phyloP scores from a whole-genome alignment of 2,329 filamentous ascomycete species.

The Tympanopsis confertula region DNA sequence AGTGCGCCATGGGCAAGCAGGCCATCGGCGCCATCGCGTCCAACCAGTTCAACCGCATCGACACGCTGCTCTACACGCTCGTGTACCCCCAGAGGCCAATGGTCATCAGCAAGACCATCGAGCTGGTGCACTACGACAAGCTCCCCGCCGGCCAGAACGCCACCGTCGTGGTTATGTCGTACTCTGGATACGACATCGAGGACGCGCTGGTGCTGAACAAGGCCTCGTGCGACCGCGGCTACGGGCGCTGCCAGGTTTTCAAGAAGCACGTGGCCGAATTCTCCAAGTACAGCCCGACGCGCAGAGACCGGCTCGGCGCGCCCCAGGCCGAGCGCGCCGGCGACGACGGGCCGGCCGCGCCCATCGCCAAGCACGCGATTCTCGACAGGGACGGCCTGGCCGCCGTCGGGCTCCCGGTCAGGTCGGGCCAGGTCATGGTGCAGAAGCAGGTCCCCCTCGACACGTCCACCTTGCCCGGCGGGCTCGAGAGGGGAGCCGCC shows the following conservation, averaged over 20 bases:
- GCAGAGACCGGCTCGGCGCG: conserved; percentile 50
- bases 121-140: conserved; percentile 93
- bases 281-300: conserved; percentile 80
- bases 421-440: conserved; percentile 73
- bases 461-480: conserved; percentile 60
- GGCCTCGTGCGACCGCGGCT: conserved; percentile 85
- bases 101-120: conserved; percentile 93
- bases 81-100: conserved; percentile 96
- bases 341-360: conserved; percentile 48
- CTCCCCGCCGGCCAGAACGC: conserved; percentile 94
- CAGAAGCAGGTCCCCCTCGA: conserved; percentile 81
- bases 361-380: conserved; percentile 57
- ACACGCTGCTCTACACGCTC: conserved; percentile 92
- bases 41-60: conserved; percentile 94
- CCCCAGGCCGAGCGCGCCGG: conserved; percentile 33
- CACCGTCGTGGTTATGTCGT: conserved; percentile 97
- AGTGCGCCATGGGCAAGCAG: conserved; percentile 99
- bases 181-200: conserved; percentile 98
- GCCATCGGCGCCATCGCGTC: conserved; percentile 96
- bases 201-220: conserved; percentile 96
- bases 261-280: conserved; percentile 81
- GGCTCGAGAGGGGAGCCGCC: conserved; percentile 22
- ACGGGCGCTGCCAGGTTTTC: conserved; percentile 95
- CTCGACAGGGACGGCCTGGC: conserved; percentile 86
- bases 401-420: conserved; percentile 70